phyloP scores from a whole-genome alignment of 495 filamentous ascomycete species.

The Thermochaetoides thermophila region DNA sequence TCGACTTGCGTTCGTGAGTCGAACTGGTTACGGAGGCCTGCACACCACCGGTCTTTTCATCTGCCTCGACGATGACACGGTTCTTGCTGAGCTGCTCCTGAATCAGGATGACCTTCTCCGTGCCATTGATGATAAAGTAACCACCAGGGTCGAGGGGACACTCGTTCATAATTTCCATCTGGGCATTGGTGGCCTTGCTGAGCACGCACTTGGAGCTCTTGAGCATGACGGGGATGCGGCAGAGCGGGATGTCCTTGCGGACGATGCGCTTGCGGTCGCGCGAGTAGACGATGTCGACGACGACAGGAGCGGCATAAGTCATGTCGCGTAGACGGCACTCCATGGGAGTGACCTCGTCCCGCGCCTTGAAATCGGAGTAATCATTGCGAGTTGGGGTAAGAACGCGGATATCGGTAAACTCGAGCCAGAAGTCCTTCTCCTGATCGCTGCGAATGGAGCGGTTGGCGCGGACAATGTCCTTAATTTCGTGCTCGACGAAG shows the following conservation, averaged over 20 bases:
- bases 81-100: slow-evolving; percentile 99
- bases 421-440: slow-evolving; percentile 71
- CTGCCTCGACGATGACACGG: slow-evolving; percentile 87
- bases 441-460: slow-evolving; percentile 74
- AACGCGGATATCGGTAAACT: slow-evolving; percentile 80
- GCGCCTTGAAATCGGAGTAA: slow-evolving; percentile 42
- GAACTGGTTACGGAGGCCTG: slow-evolving; percentile 96
- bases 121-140: slow-evolving; percentile 79
- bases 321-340: slow-evolving; percentile 92
- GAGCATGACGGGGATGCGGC: slow-evolving; percentile 90
- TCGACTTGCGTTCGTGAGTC: slow-evolving; percentile 91
- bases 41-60: slow-evolving; percentile 79
- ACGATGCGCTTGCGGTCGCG: slow-evolving; percentile 57
- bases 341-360: slow-evolving; percentile 65
- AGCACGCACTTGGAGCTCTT: slow-evolving; percentile 86
- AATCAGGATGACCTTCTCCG: slow-evolving; percentile 94
- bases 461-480: slow-evolving; percentile 88
- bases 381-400: slow-evolving; percentile 63
- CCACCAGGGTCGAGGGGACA: slow-evolving; percentile 92
- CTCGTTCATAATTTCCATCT: slow-evolving; percentile 82
- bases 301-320: slow-evolving; percentile 85
- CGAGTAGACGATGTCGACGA: slow-evolving; percentile 76
- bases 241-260: slow-evolving; percentile 60
- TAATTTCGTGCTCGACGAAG: slow-evolving; percentile 87
- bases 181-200: slow-evolving; percentile 56